Conservation (phyloP, 768 basidiomycete genomes). For the Phylloporus sp. region DNA sequence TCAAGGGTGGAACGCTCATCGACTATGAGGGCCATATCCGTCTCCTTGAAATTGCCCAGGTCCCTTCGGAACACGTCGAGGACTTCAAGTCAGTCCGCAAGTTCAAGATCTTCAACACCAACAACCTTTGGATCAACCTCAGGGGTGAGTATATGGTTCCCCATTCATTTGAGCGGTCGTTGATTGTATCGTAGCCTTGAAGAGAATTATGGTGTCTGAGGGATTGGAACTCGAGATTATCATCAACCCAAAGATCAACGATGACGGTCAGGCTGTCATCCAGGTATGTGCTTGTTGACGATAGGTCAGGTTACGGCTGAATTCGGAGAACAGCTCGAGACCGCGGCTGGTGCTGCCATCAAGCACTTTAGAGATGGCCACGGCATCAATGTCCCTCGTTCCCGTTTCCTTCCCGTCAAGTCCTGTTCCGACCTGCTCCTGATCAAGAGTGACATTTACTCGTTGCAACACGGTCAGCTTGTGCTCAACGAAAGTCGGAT, state of each 20-base stretch:
- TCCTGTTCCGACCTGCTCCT: constrained; percentile 60
- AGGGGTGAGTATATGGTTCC: constrained; percentile 30
- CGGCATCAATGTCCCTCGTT: constrained; percentile 71
- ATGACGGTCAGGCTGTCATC: constrained; percentile 67
- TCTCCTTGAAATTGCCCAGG: constrained; percentile 75
- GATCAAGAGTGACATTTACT: constrained; percentile 69
- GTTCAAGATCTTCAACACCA: constrained; percentile 81
- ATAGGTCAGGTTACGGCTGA: neutral
- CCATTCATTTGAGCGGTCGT: neutral
- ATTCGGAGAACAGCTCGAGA: constrained; percentile 49
- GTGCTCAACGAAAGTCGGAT: constrained; percentile 56
- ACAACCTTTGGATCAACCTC: constrained; percentile 59
- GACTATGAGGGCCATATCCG: constrained; percentile 65
- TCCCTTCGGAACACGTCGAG: constrained; percentile 66
- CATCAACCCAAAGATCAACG: constrained; percentile 66
- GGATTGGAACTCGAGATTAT: constrained; percentile 78
- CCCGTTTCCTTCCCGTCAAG: constrained; percentile 67
- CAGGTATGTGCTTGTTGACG: constrained; percentile 38
- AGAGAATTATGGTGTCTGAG: constrained; percentile 67
- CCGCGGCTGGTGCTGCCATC: constrained; percentile 72
- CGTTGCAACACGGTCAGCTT: constrained; percentile 63
- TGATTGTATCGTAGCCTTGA: constrained; percentile 47
- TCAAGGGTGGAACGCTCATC: constrained; percentile 70
- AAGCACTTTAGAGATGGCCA: constrained; percentile 65
- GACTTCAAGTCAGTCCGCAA: constrained; percentile 73